These are phyloP conservation scores for Rhazya stricta DNA, from an alignment of 257 asterid species.

Conservation along the genomic window DNA sequence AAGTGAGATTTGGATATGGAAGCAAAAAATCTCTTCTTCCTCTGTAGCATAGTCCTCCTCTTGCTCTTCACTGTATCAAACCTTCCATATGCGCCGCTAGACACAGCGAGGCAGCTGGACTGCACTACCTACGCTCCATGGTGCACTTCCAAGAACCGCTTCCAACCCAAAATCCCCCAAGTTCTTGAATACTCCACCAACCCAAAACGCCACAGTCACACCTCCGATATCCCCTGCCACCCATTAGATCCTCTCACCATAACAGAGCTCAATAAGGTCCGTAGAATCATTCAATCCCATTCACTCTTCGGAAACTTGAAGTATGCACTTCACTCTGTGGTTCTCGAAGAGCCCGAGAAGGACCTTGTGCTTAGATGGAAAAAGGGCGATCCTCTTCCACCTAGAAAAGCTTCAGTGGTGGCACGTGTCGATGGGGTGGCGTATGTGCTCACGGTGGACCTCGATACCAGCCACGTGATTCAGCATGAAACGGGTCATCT, in stretches of 20 bases:
- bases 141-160: slow-evolving; percentile 55
- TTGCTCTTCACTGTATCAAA: slow-evolving; percentile 44
- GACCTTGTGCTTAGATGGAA: slow-evolving; percentile 50
- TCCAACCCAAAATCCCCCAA: slow-evolving; percentile 29
- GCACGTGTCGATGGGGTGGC: slow-evolving; percentile 58
- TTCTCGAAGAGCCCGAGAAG: slow-evolving; percentile 74
- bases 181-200: slow-evolving; percentile 17
- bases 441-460: slow-evolving; percentile 55
- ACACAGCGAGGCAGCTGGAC: slow-evolving; percentile 30
- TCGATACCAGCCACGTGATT: slow-evolving; percentile 42
- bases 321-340: slow-evolving; percentile 70
- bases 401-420: slow-evolving; percentile 68
- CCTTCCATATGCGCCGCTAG: slow-evolving; percentile 46
- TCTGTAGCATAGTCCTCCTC: slow-evolving; percentile 39
- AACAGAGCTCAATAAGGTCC: slow-evolving; percentile 45
- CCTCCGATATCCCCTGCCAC: slow-evolving; percentile 63
- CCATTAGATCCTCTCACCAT: slow-evolving; percentile 89
- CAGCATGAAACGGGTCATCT: slow-evolving; percentile 33
- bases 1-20: slow-evolving; percentile 35
- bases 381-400: slow-evolving; percentile 54
- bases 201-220: slow-evolving; percentile 39
- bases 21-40: slow-evolving; percentile 34
- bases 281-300: slow-evolving; percentile 27
- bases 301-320: slow-evolving; percentile 33
- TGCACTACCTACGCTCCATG: slow-evolving; percentile 46